phyloP scores from a whole-genome alignment of 257 asterid species.

The Przewalskia tangutica region DNA sequence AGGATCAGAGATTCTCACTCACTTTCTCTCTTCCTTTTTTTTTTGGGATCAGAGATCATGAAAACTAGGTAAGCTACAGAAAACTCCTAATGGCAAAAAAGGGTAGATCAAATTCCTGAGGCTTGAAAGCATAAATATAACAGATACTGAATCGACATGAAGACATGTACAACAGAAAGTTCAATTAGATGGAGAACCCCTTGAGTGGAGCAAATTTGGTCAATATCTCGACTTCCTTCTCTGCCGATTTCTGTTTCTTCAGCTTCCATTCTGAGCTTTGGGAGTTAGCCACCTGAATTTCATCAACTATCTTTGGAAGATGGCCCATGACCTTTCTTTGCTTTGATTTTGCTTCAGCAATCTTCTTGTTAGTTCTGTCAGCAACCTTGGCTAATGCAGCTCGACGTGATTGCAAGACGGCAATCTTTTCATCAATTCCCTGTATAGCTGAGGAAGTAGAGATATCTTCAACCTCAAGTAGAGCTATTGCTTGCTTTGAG shows the following conservation, averaged over 20 bases:
- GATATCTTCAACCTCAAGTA: constrained; percentile 22
- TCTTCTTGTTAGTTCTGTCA: constrained; percentile 15
- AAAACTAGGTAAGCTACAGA: neutral
- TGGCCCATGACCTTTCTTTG: constrained; percentile 15
- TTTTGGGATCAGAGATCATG: neutral
- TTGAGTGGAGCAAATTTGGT: constrained; percentile 23
- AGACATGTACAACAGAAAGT: neutral
- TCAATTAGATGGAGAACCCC: constrained; percentile 22
- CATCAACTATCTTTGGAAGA: constrained; percentile 28
- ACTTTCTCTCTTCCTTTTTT: no score
- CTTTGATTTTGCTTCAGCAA: neutral
- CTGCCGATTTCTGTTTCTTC: constrained; percentile 19
- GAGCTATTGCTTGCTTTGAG: constrained; percentile 22
- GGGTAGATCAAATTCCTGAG: neutral
- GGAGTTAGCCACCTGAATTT: constrained; percentile 27
- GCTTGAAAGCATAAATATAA: neutral
- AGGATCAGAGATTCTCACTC: neutral
- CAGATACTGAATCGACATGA: neutral
- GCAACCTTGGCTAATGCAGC: constrained; percentile 10
- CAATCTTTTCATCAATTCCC: constrained; percentile 27
- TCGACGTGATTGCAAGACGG: constrained; percentile 20
- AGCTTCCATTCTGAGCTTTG: constrained; percentile 22
- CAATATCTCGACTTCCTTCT: constrained; percentile 20
- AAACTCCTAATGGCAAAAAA: neutral
- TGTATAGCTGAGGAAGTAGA: constrained; percentile 8